Conservation (phyloP, 1,284 basidiomycete genomes). For the Rugosomyces carneus region DNA sequence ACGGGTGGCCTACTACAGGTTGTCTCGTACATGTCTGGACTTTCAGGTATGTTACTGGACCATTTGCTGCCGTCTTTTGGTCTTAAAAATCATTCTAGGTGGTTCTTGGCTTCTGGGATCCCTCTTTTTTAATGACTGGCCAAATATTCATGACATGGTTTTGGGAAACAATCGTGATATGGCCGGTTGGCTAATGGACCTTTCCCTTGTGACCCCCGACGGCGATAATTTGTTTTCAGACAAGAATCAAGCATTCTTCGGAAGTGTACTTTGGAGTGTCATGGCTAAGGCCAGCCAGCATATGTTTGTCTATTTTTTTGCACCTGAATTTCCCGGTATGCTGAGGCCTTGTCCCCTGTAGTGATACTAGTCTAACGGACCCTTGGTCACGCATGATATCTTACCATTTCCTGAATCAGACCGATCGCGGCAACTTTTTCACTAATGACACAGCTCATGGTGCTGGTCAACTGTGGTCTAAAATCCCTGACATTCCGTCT, state of each 20-base stretch:
- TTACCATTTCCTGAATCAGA: slow-evolving; percentile 64
- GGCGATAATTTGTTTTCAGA: slow-evolving; percentile 37
- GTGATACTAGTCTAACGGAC: slow-evolving; percentile 58
- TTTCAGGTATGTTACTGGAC: slow-evolving; percentile 42
- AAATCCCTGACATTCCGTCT: slow-evolving; percentile 40
- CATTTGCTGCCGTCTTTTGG: not conserved
- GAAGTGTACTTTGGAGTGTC: slow-evolving; percentile 53
- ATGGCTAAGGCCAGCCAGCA: slow-evolving; percentile 47
- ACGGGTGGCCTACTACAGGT: slow-evolving; percentile 66
- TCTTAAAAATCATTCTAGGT: slow-evolving; percentile 29
- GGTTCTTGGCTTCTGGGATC: slow-evolving; percentile 64
- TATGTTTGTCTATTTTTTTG: slow-evolving; percentile 36
- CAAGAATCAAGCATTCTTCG: slow-evolving; percentile 51
- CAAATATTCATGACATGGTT: slow-evolving; percentile 44
- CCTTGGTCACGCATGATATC: slow-evolving; percentile 58
- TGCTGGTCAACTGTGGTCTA: slow-evolving; percentile 61
- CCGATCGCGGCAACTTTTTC: slow-evolving; percentile 51
- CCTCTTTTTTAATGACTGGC: slow-evolving; percentile 53
- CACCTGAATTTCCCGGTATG: not conserved
- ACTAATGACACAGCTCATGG: slow-evolving; percentile 54
- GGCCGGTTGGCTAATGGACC: slow-evolving; percentile 54
- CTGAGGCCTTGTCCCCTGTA: slow-evolving; percentile 19
- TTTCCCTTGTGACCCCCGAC: slow-evolving; percentile 48
- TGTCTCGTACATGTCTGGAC: slow-evolving; percentile 51
- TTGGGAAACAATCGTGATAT: slow-evolving; percentile 43